Evolutionary conservation across 179 eudicot species (phyloP).

Genomic region (Drosera spatulata): DNA sequence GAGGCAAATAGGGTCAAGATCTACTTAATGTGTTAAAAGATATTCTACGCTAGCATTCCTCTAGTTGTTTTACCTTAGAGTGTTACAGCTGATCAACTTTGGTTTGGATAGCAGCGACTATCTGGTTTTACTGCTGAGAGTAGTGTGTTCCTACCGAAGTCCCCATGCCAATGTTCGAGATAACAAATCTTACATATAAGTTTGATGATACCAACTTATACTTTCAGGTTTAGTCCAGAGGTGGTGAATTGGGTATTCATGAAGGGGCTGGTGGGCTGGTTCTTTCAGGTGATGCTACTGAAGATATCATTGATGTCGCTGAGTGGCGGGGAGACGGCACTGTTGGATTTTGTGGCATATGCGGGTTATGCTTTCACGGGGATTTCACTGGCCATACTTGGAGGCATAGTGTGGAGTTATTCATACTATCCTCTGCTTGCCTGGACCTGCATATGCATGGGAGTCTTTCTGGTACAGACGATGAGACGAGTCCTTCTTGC

Average conservation of each 20-base stretch:
- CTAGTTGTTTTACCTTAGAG: too few species aligned
- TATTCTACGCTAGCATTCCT: too few species aligned
- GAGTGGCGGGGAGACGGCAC: slow-evolving; percentile 63
- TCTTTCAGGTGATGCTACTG: slow-evolving; percentile 43
- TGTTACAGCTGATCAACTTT: too few species aligned
- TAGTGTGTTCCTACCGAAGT: too few species aligned
- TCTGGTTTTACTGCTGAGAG: too few species aligned
- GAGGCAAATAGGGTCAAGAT: too few species aligned
- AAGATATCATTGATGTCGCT: slow-evolving; percentile 47
- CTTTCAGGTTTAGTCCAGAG: slow-evolving; percentile 58
- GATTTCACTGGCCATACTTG: slow-evolving; percentile 37
- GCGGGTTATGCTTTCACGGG: slow-evolving; percentile 58
- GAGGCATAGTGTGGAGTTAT: slow-evolving; percentile 33
- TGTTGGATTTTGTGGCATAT: slow-evolving; percentile 62
- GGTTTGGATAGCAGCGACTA: too few species aligned
- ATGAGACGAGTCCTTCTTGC: slow-evolving; percentile 65
- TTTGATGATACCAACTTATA: background rate
- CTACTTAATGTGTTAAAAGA: too few species aligned
- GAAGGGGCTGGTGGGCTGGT: slow-evolving; percentile 67
- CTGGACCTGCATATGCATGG: slow-evolving; percentile 62
- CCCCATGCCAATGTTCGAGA: too few species aligned
- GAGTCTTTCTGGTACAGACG: slow-evolving; percentile 60
- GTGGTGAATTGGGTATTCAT: slow-evolving; percentile 51
- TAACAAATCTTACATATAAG: too few species aligned
- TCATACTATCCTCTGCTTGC: slow-evolving; percentile 52